Base-by-base conservation (phyloP, 1,284 basidiomycete species). In the Wallemia hederae region DNA sequence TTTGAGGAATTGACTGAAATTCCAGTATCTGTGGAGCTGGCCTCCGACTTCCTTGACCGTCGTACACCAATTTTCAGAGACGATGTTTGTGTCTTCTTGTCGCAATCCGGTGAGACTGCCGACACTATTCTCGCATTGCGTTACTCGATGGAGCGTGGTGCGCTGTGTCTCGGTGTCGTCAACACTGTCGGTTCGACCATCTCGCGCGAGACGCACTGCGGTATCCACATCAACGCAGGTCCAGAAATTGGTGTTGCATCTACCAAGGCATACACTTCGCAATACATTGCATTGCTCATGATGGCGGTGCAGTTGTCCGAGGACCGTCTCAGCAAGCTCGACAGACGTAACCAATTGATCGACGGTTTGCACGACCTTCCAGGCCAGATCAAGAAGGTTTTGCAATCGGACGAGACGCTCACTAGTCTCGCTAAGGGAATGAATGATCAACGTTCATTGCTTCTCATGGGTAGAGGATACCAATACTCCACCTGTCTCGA, bases 221-320 rank as follows among this genome's bases (percentile, higher is more conserved):
- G 94, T 84, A 83, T 99, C 62, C 92, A 98, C 76, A 98, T 99
- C 76, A 99, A 99, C 70, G 92, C 94, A 67, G 92, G 92, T 56
- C 92, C 92, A 63, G 92, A 98, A 76, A 92, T 98, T 64, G 92
- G 94, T 78, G 94, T 99, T 64, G 94, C 94, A 3, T 97, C 91
- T n/a, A 99, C 94, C 65, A 99, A 99, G 81, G 94, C 94, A 1
- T 99, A 99, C 75, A 98, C 92, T 1, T 97, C 91, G 59, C 92
- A 99, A 74, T 98, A 97, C 76, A 91, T 98, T 66, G 94, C 92
- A 1, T 78, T 98, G 60, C 76, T 97, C 72, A 92, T 98, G 85
- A 94, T 98, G 75, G 94, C 94, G 17, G 79, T 98, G 34, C 91
- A 97, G 73, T 78, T 99, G 24, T 91, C 89, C 2, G 91, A 97